Evolutionary conservation across 2,329 filamentous ascomycete genomes (phyloP).

Genomic region (Hysterium pulicare): DNA sequence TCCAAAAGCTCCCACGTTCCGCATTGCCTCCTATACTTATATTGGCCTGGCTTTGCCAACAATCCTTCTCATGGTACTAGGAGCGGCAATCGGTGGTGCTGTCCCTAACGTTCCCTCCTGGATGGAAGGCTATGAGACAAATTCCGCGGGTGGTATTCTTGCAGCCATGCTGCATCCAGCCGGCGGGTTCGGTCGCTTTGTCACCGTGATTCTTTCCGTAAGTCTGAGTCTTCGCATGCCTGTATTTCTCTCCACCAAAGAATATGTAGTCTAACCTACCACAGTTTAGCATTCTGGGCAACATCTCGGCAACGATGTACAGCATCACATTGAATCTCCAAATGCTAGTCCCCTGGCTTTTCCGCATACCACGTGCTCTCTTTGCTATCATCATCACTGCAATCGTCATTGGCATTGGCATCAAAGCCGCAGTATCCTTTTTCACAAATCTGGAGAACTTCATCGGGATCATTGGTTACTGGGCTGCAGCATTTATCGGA

Average conservation of each 20-base stretch:
- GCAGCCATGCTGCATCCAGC: conserved; percentile 57
- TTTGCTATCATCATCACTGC: conserved; percentile 58
- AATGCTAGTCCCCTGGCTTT: conserved; percentile 56
- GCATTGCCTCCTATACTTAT: conserved; percentile 57
- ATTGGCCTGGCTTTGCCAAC: conserved; percentile 55
- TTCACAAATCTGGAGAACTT: conserved; percentile 51
- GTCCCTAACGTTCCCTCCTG: conserved; percentile 53
- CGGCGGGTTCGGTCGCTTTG: conserved; percentile 60
- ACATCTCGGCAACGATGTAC: conserved; percentile 59
- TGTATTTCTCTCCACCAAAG: not conserved
- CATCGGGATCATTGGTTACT: conserved; percentile 34
- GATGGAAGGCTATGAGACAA: conserved; percentile 52
- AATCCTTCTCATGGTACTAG: conserved; percentile 59
- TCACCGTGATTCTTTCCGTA: conserved; percentile 57
- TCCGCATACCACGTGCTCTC: conserved; percentile 55
- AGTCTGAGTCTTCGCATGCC: conserved; percentile 51
- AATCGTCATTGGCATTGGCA: conserved; percentile 58
- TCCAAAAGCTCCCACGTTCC: conserved; percentile 52
- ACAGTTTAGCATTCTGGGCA: conserved; percentile 50
- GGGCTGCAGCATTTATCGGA: conserved; percentile 33
- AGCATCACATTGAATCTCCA: conserved; percentile 64
- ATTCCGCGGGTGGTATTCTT: conserved; percentile 57
- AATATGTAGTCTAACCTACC: not conserved
- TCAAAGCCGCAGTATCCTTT: conserved; percentile 56
- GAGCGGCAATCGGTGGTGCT: conserved; percentile 62